These are phyloP conservation scores for Cutaneotrichosporon cavernicola DNA, from an alignment of 1,284 basidiomycete species.

Conservation along the genomic window DNA sequence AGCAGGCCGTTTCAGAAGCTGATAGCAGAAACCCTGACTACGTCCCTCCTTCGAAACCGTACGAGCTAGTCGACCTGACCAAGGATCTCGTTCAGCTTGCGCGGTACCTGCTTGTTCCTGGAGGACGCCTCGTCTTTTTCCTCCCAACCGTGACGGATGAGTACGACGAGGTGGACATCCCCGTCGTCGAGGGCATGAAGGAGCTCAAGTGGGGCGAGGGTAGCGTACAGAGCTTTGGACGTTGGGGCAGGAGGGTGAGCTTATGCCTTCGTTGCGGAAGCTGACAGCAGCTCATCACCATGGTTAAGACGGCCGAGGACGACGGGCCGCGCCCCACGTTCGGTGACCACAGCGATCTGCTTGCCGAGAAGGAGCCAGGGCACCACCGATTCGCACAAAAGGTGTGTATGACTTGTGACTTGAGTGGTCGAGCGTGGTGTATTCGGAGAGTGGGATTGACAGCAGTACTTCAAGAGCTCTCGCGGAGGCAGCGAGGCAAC, in stretches of 20 bases:
- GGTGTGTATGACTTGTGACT: slow-evolving; percentile 19
- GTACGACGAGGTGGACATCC: slow-evolving; percentile 80
- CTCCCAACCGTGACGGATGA: slow-evolving; percentile 88
- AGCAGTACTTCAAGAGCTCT: slow-evolving; percentile 9
- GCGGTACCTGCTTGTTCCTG: slow-evolving; percentile 77
- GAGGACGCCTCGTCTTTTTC: slow-evolving; percentile 91
- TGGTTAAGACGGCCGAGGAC: slow-evolving; percentile 66
- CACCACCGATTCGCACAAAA: slow-evolving; percentile 44
- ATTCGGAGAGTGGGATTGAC: background rate
- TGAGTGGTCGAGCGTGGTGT: background rate
- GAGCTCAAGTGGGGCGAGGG: slow-evolving; percentile 71
- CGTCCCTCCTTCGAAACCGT: slow-evolving; percentile 83
- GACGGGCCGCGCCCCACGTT: slow-evolving; percentile 46
- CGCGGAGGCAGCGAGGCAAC: background rate
- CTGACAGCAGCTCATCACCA: slow-evolving; percentile 72
- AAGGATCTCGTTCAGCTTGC: slow-evolving; percentile 78
- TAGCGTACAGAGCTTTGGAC: slow-evolving; percentile 90
- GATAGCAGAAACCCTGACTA: slow-evolving; percentile 63
- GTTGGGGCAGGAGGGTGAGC: slow-evolving; percentile 87
- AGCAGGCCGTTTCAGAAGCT: background rate
- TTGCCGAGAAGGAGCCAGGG: slow-evolving; percentile 40
- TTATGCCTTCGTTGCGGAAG: no score
- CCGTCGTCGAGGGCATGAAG: slow-evolving; percentile 71
- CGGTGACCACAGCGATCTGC: slow-evolving; percentile 35
- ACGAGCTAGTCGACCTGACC: slow-evolving; percentile 83